Conservation (phyloP, 139 green algal genomes). For the Dunaliella primolecta region DNA sequence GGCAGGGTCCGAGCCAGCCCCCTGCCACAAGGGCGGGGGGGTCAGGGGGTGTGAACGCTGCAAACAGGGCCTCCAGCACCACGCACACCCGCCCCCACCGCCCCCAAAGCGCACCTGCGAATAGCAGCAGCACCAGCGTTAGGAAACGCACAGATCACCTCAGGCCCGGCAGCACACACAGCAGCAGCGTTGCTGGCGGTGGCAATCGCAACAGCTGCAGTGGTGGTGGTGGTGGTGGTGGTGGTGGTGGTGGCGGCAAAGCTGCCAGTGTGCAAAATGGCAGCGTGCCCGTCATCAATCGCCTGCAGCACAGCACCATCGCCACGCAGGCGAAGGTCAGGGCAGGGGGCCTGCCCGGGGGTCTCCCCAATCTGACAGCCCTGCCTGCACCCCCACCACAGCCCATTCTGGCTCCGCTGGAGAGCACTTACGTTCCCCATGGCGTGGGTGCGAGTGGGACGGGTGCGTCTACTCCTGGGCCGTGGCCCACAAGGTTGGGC, state of each 20-base stretch:
- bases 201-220: not conserved
- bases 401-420: not conserved
- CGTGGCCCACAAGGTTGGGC: not conserved
- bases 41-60: not conserved
- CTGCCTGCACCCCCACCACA: not conserved
- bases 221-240: not conserved
- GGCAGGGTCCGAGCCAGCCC: no score
- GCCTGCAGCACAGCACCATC: not conserved
- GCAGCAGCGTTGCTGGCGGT: not conserved
- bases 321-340: not conserved
- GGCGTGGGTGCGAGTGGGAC: not conserved
- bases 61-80: not conserved
- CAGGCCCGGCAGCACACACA: not conserved
- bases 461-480: not conserved
- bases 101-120: no score
- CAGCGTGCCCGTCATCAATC: not conserved
- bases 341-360: not conserved
- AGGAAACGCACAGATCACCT: no score
- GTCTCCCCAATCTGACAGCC: slow-evolving; percentile 4
- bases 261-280: no score
- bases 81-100: not conserved
- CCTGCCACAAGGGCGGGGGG: no score
- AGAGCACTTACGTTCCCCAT: not conserved
- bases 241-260: not conserved
- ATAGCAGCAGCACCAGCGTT: not conserved